These are phyloP conservation scores for Penicillium sp. DNA, from an alignment of 2,329 filamentous ascomycete genomes.

Conservation along the genomic window DNA sequence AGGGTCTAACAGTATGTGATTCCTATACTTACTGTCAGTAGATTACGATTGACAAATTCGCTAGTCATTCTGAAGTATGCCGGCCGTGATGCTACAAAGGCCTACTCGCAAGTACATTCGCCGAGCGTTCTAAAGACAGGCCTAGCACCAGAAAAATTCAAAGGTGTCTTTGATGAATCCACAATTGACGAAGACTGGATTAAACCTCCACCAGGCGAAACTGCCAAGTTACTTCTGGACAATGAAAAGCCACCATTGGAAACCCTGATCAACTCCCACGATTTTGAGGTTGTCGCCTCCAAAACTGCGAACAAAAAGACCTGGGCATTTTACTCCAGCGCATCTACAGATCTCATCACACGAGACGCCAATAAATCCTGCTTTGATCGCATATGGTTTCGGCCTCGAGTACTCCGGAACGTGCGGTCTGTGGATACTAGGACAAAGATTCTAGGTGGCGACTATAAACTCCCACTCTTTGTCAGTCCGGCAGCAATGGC, in stretches of 20 bases:
- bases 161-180: slow-evolving; percentile 52
- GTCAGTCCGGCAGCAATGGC: slow-evolving; percentile 66
- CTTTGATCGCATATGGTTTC: slow-evolving; percentile 59
- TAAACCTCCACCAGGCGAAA: slow-evolving; percentile 40
- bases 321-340: slow-evolving; percentile 70
- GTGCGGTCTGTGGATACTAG: slow-evolving; percentile 55
- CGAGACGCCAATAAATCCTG: slow-evolving; percentile 55
- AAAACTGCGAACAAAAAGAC: slow-evolving; percentile 60
- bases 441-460: slow-evolving; percentile 57
- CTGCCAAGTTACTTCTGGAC: slow-evolving; percentile 24
- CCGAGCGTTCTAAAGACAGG: slow-evolving; percentile 49
- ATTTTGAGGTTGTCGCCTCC: slow-evolving; percentile 61
- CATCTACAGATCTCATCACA: slow-evolving; percentile 63
- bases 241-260: slow-evolving; percentile 53
- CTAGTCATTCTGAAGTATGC: slow-evolving; percentile 49
- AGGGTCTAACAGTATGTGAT: slow-evolving; percentile 51
- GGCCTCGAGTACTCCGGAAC: slow-evolving; percentile 59
- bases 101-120: slow-evolving; percentile 49
- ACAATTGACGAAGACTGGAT: slow-evolving; percentile 54
- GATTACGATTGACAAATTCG: not conserved
- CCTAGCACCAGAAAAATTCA: slow-evolving; percentile 46
- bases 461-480: slow-evolving; percentile 60
- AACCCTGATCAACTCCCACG: slow-evolving; percentile 59
- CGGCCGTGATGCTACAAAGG: slow-evolving; percentile 46
- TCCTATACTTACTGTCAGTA: not conserved